These are phyloP conservation scores for Jamesozyma piceae DNA, from an alignment of 805 yeast species.

Conservation along the genomic window DNA sequence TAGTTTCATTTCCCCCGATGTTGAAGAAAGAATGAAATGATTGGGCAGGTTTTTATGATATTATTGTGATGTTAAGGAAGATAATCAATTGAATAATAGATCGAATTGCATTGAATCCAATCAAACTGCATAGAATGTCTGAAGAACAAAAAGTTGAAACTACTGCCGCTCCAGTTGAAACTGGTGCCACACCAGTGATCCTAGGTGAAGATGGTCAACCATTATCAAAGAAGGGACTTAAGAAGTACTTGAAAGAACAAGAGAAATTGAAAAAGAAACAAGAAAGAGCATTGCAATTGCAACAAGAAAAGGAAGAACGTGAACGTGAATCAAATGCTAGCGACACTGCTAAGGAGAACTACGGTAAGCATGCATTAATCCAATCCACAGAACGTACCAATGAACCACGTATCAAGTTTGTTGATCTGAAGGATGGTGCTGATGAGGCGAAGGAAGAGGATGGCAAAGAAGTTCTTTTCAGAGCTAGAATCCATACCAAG, in stretches of 20 bases:
- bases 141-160: constrained; percentile 6
- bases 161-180: constrained; percentile 3
- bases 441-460: constrained; percentile 37
- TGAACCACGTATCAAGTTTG: constrained; percentile 49
- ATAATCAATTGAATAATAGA: no score
- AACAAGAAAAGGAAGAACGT: constrained; percentile 76
- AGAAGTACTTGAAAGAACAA: constrained; percentile 85
- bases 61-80: no score
- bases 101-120: no score
- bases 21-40: no score
- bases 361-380: constrained; percentile 82
- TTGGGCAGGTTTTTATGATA: no score
- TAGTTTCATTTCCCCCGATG: no score
- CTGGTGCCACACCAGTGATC: constrained; percentile 16
- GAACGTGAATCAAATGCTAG: constrained; percentile 59
- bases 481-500: constrained; percentile 89
- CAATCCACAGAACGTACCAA: constrained; percentile 70
- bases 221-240: constrained; percentile 84
- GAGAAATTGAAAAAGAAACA: constrained; percentile 91
- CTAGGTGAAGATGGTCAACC: constrained; percentile 82
- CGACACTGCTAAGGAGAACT: constrained; percentile 79
- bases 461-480: constrained; percentile 70
- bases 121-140: constrained; percentile 7
- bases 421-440: constrained; percentile 37
- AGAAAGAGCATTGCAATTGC: constrained; percentile 81